Base-by-base conservation (phyloP, 768 basidiomycete genomes). In the Dentipellis fragilis region DNA sequence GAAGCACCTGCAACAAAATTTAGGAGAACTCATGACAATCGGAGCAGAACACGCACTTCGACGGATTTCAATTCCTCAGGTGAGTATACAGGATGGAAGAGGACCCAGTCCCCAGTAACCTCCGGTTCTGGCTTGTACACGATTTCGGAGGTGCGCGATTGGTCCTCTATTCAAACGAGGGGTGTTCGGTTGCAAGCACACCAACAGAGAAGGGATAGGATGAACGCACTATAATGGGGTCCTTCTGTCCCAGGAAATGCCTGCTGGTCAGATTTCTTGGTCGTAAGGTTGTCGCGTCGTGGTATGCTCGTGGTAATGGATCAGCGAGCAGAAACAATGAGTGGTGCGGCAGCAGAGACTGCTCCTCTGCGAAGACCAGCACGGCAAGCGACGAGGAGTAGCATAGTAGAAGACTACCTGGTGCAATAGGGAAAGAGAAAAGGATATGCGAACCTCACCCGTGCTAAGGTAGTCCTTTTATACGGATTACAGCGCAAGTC, bases 51-150 rank as follows among this genome's bases (percentile, higher is more conserved):
- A 57, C 70, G 51, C 63, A 87, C 89, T 69, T 87, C 73, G 14
- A 90, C 89, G 12, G 87, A 78, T 59, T 72, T 81, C 51, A 91
- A 66, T 64, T 92, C 90, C 38, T 81, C 80, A 16, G 72, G 67
- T 6, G 87, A 81, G 67, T 97, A 97, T 1, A 95, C 93, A 0
- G 94, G 94, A 65, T 95, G 91, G 66, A 93, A 91, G 1, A 96
- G 72, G 10, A 95, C 91, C 91, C 93, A 96, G 63, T 89, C 88
- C 2, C 89, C 89, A 6, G 59, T 64, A 40, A 68, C 39, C 11
- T 57, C 42, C 73, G 76, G 49, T 3, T 49, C 48, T 8, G 48
- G 29, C 29, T 42, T 42, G 14, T 7, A 4, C 22, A 14, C 11
- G 10, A 11, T 10, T 11, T 49, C 22, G 19, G 19, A 11, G 8